Base-by-base conservation (phyloP, 495 filamentous ascomycete genomes). In the Chaetomidium leptoderma region DNA sequence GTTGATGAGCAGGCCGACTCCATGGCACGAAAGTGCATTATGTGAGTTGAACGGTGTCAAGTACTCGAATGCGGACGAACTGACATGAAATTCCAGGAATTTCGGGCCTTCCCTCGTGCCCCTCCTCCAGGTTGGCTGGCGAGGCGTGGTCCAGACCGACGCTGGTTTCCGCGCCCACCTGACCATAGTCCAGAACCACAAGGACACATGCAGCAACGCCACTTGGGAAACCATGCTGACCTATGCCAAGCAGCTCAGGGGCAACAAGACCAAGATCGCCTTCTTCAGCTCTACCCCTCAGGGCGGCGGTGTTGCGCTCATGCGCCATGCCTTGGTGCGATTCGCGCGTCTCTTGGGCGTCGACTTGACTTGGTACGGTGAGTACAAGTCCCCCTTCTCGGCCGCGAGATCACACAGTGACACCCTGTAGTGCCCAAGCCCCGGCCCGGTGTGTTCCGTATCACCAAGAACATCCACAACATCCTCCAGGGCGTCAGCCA, bases 391-490 rank as follows among this genome's bases (percentile, higher is more conserved):
- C 29, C 10, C 19, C 13, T 17, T 3, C 36, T 19, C 29, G 33
- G 17, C 43, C 0, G 16, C 43, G 9, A 19, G 32, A 27, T 30
- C 30, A 30, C n/a, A 4, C 36, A 35, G 40, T 65, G 43, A 64
- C 57, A 55, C 14, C 13, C 16, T 30, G 24, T 46, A 79, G 90
- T 95, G 3, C 91, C 90, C 6, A 91, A 90, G 65, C 90, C 90
- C 17, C 85, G 86, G 33, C 89, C 90, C 0, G 88, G 86, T 17
- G 87, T 92, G 16, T 96, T 95, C 71, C 82, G 88, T 33, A 86
- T 90, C 57, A 96, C 90, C 54, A 96, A 96, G 72, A 91, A 85
- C 46, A 88, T 91, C 62, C 90, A 96, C 79, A 96, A 96, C 67
- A 93, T 93, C 63, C 83, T 96, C 3, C 90, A 96, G 75, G 90